A percentile compares a stretch with the other conserved stretches of the same genome.
Evolutionary conservation across 2,329 filamentous ascomycete genomes (phyloP).

Genomic region (Neopestalotiopsis sp.): DNA sequence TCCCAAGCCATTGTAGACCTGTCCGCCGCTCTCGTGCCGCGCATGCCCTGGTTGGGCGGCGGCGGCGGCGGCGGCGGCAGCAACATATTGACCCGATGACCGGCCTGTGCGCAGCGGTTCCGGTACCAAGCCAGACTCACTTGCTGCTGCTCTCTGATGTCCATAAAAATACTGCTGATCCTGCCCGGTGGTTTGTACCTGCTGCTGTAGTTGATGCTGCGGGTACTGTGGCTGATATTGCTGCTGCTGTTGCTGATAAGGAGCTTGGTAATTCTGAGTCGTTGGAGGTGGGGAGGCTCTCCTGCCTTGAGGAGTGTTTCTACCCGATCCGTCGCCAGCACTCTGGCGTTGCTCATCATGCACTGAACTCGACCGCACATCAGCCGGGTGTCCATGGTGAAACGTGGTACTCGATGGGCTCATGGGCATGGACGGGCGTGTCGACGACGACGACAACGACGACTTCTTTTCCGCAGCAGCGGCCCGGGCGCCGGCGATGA

Average conservation of each 20-base stretch:
- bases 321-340: background rate
- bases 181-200: background rate
- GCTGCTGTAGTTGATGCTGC: background rate
- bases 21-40: conserved; percentile 3
- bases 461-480: conserved; percentile 19
- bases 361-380: conserved; percentile 3
- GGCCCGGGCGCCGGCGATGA: conserved; percentile 40
- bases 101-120: conserved; percentile 9
- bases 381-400: background rate
- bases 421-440: conserved; percentile 62
- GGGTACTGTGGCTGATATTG: background rate
- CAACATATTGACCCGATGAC: conserved; percentile 7
- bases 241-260: background rate
- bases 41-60: background rate
- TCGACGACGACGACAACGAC: conserved; percentile 40
- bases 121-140: conserved; percentile 15
- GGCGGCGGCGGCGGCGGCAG: background rate
- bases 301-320: background rate
- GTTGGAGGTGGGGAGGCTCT: background rate
- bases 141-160: conserved; percentile 18
- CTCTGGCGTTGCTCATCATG: conserved; percentile 3
- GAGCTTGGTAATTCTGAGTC: background rate
- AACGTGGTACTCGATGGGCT: conserved; percentile 52
- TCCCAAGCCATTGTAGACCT: background rate
- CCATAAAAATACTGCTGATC: conserved; percentile 13